Base-by-base conservation (phyloP, 2,329 filamentous ascomycete genomes). In the Rutstroemia sp. region DNA sequence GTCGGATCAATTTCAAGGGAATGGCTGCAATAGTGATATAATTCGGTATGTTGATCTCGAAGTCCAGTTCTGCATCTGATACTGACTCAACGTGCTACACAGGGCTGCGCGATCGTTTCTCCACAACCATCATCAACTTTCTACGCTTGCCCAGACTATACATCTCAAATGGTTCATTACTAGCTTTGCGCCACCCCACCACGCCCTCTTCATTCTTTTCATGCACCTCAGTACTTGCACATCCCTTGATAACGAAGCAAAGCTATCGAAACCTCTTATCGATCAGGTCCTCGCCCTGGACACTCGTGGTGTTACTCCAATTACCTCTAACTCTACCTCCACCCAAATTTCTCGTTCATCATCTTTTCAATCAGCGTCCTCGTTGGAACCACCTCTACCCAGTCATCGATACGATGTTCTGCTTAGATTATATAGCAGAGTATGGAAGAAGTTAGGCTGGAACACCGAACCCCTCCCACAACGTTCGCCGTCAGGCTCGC, bases 41-140 rank as follows among this genome's bases (percentile, higher is more conserved):
- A 39, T 58, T 27, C 30, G 39, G 56, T 54, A 51, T 38, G 39
- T 25, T 45, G 25, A 18, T 39, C 25, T 38, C 25, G 12, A n/a
- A 37, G 9, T 30, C 25, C 5, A n/a, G 30, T 25, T 44, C 21
- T 8, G 18, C 41, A 44, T 44, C 9, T 44, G 18, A 42, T 42
- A 23, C 41, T 12, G 7, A 51, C 21, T 23, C 25, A 14, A 47
- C 12, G 12, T 30, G 19, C 5, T 42, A 6, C 4, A 2, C 25
- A 57, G 55, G 34, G 52, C 55, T 7, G 55, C 55, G 49, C 49
- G 55, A 9, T 57, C 55, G 1, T 54, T 54, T 38, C 39, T 58
- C n/a, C 25, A 39, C 14, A 23, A 27, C 14, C 47, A 58, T 18
- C 56, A 46, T n/a, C 25, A 18, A 12, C 18, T 58, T 3, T 58